Evolutionary conservation across 805 yeast species (phyloP), one percentile per base, ranked within the genome.

Genomic region (Grigorovia jiainica): DNA sequence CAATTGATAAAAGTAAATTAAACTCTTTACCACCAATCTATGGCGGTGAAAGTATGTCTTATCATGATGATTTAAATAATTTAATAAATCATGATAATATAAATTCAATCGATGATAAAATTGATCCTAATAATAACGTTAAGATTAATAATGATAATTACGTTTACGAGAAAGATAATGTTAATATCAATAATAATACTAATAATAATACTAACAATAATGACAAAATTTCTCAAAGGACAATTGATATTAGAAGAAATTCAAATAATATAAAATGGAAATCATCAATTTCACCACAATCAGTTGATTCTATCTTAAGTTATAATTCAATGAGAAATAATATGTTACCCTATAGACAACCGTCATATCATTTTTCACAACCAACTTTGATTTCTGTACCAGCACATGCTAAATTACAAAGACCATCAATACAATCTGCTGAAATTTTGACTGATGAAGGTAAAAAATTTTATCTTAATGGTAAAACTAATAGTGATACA

Each of bases 341-440:
- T 36, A 52, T 48, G 29, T 39, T 54, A 23, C 55, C 61, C 2
- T 53, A 58, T 39, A 49, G 50, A 36, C 61, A 53, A 30, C 11
- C 31, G n/a, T 27, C 31, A 13, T 50, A 54, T 37, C 55, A 54
- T 40, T 54, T 50, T 34, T 57, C 65, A 4, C 58, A 54, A 34
- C 63, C 65, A 5, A 55, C 58, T 9, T 55, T 60, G 3, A 53
- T 54, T 13, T 52, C 62, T 10, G 47, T 57, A 2, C 55, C 62
- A 5, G 64, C 61, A 1, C 61, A 60, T 42, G 66, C 64, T 3
- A 60, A 55, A 34, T 39, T 60, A 17, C 65, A 60, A 39, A 52
- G 50, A 41, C 62, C 61, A 5, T 49, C 43, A 3, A 40, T 49
- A n/a, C 51, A 47, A n/a, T 45, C 50, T 7, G 45, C 49, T 2